Conservation (phyloP, 805 yeast species). For the Wickerhamiella vanderwaltii region DNA sequence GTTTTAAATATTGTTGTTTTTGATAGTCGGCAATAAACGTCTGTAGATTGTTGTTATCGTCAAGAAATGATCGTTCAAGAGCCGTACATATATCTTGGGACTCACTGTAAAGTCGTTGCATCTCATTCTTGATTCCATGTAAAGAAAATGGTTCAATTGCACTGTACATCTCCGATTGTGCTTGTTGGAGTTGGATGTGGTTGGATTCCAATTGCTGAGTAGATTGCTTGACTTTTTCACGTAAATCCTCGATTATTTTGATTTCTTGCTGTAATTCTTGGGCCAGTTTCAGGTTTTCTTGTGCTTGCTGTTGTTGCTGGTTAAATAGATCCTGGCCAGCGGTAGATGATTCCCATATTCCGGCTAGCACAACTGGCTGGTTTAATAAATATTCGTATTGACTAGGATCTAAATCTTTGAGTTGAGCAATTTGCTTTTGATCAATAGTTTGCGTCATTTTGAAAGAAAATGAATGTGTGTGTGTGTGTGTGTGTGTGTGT, state of each 20-base stretch:
- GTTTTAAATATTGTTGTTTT: constrained; percentile 26
- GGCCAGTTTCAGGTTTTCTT: constrained; percentile 21
- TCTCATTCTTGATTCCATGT: constrained; percentile 26
- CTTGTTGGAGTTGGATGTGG: constrained; percentile 11
- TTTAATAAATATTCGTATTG: background rate
- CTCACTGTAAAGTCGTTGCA: constrained; percentile 27
- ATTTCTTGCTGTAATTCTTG: background rate
- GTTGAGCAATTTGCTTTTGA: too few species aligned
- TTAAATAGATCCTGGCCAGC: constrained; percentile 21
- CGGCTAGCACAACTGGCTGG: constrained; percentile 3
- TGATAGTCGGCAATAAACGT: constrained; percentile 36
- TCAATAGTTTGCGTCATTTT: too few species aligned
- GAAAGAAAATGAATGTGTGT: too few species aligned
- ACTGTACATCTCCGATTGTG: constrained; percentile 26
- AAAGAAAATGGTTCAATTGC: constrained; percentile 30
- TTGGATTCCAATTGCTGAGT: constrained; percentile 15
- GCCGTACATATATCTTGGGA: constrained; percentile 22
- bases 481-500: too few species aligned
- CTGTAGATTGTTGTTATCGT: constrained; percentile 19
- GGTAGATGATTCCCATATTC: constrained; percentile 20
- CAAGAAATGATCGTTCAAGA: constrained; percentile 8
- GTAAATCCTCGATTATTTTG: constrained; percentile 16
- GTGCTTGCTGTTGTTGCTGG: constrained; percentile 22
- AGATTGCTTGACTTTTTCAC: constrained; percentile 23
- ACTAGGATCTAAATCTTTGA: too few species aligned